Conservation (phyloP, 2,329 filamentous ascomycete species). For the Hymenoscyphus occultus region DNA sequence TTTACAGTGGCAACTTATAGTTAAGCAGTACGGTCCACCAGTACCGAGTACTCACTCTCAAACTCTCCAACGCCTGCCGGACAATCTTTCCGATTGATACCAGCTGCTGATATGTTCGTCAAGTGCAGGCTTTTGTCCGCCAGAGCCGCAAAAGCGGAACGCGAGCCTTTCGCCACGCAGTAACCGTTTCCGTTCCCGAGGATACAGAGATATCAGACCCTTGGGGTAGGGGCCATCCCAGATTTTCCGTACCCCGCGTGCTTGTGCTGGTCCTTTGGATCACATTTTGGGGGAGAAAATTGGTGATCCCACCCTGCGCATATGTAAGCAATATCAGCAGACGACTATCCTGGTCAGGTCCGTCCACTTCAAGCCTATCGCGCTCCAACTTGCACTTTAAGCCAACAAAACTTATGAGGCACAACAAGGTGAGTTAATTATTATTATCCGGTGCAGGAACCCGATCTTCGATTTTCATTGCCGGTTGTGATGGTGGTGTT, state of each 20-base stretch:
- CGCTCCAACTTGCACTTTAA: neutral
- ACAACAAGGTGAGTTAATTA: neutral
- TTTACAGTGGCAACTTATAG: too few species aligned
- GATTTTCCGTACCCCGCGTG: neutral
- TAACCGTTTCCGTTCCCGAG: neutral
- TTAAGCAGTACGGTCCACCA: neutral
- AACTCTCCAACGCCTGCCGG: neutral
- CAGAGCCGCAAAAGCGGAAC: constrained; percentile 7
- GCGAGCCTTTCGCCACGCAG: neutral
- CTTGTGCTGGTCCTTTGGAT: neutral
- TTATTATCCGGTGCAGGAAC: neutral
- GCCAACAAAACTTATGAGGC: neutral
- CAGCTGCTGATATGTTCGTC: constrained; percentile 8
- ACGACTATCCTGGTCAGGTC: neutral
- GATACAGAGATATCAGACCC: neutral
- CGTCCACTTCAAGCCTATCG: constrained; percentile 1
- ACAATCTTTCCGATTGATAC: neutral
- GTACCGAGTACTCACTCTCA: neutral
- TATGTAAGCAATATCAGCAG: constrained; percentile 8
- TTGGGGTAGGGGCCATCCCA: neutral
- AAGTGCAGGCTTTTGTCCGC: neutral
- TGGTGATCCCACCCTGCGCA: neutral
- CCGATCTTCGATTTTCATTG: constrained; percentile 1
- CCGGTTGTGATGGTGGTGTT: constrained; percentile 3
- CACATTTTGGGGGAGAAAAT: neutral